These are phyloP conservation scores for Endotrypanum monterogeii DNA, from an alignment of 208 protist species.

Conservation along the genomic window DNA sequence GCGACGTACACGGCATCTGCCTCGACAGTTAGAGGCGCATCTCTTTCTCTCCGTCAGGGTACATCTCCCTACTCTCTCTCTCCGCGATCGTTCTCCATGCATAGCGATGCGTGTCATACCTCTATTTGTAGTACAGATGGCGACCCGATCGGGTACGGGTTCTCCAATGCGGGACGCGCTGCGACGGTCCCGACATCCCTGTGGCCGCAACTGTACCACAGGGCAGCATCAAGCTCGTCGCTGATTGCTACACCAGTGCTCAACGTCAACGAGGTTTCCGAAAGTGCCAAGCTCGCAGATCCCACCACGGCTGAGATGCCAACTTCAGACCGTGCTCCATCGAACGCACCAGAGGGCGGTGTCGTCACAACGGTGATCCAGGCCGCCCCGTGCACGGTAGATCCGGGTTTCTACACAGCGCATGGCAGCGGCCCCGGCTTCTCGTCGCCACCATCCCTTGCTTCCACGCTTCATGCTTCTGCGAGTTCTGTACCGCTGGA, in stretches of 20 bases:
- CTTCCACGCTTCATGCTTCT: neutral
- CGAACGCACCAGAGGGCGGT: neutral
- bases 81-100: conserved; percentile 9
- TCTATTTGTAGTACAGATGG: neutral
- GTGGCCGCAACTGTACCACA: conserved; percentile 14
- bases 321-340: neutral
- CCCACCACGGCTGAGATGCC: neutral
- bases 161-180: conserved; percentile 4
- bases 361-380: no score
- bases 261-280: neutral
- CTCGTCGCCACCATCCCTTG: neutral
- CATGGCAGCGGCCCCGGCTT: neutral
- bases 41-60: neutral
- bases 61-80: conserved; percentile 6
- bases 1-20: neutral
- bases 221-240: neutral
- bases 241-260: neutral
- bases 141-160: neutral
- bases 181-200: conserved; percentile 12
- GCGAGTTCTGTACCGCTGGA: neutral
- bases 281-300: neutral
- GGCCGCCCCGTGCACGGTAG: neutral
- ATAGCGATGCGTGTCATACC: neutral
- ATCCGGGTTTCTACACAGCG: conserved; percentile 3
- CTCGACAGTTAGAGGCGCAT: neutral